phyloP scores from a whole-genome alignment of 805 yeast genomes.

The Barnettozyma siamensis region DNA sequence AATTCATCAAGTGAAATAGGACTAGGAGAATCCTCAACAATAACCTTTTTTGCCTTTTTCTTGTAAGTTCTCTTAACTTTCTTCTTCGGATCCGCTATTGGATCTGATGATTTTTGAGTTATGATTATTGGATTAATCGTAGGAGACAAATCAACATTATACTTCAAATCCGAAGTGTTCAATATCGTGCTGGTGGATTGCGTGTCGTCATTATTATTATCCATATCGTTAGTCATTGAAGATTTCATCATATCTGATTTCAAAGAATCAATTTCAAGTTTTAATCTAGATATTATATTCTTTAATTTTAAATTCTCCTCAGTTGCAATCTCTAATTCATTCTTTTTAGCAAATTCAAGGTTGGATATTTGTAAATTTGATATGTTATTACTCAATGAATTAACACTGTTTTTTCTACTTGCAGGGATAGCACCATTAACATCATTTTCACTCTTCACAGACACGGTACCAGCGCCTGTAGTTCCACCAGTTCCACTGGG shows the following conservation, averaged over 20 bases:
- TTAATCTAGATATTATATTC: constrained; percentile 34
- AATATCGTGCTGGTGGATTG: background rate
- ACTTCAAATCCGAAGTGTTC: background rate
- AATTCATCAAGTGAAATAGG: constrained; percentile 16
- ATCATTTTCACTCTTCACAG: background rate
- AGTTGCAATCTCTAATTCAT: constrained; percentile 36
- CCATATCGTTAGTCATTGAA: background rate
- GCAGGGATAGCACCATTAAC: too few species aligned
- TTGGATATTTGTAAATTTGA: constrained; percentile 6
- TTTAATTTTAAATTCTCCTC: constrained; percentile 40
- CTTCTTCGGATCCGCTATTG: constrained; percentile 15
- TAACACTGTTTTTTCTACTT: constrained; percentile 2
- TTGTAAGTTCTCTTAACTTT: constrained; percentile 8
- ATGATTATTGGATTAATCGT: constrained; percentile 9
- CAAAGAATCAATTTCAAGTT: constrained; percentile 32
- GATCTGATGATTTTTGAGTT: constrained; percentile 2
- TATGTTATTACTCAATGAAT: constrained; percentile 3
- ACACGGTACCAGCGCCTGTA: too few species aligned
- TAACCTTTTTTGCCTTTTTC: constrained; percentile 4
- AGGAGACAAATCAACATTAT: constrained; percentile 5
- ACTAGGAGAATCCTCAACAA: constrained; percentile 20
- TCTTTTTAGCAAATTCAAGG: constrained; percentile 27
- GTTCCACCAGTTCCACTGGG: too few species aligned
- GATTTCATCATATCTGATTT: constrained; percentile 12
- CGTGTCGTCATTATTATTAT: constrained; percentile 4